Evolutionary conservation across 352 stramenopile species (phyloP), one percentile per base, ranked within the genome.

Genomic region (Chrysophaeum taylorii): DNA sequence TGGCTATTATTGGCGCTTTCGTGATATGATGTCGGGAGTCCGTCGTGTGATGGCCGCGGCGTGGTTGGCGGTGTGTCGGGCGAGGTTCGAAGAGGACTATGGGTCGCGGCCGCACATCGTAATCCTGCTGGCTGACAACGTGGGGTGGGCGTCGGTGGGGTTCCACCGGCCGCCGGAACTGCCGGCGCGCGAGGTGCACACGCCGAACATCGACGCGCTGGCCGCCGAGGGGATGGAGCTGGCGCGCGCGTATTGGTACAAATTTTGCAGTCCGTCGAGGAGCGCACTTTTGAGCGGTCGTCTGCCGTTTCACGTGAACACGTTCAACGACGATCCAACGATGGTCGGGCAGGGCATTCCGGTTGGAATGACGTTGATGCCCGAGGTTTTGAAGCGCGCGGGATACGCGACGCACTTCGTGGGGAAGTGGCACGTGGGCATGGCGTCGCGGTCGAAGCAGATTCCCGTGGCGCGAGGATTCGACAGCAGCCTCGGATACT

Each of bases 351-450:
- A 15, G 2, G 70, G 70, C 7, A 42, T 71, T 33, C 39, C 39
- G 7, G 48, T 48, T 15, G 70, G 70, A 7, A 72, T 74, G 60
- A 74, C 71, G 61, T 27, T 29, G 1, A 31, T 78, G 2, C 36
- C 61, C 25, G 7, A 45, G 2, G 0, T 12, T n/a, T 35, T 78
- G 15, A 1, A 25, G 4, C 31, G 42, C 7, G 27, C 0, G 23
- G 73, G 74, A n/a, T 79, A 79, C 70, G 23, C 33, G 23, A 80
- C 74, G 35, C 60, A 69, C 41, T 31, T 68, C n/a, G 33, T 72
- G 1, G 75, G 75, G 29, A 80, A 80, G 60, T 79, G 72, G 75
- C 62, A 80, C 50, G 52, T 75, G 27, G 74, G 74, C 21, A 73
- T 81, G 39, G 75, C 64, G n/a, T 70, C 60, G 1, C 42, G 37